Evolutionary conservation across 352 stramenopile species (phyloP).

Genomic region (Globisporangium takayamanum): DNA sequence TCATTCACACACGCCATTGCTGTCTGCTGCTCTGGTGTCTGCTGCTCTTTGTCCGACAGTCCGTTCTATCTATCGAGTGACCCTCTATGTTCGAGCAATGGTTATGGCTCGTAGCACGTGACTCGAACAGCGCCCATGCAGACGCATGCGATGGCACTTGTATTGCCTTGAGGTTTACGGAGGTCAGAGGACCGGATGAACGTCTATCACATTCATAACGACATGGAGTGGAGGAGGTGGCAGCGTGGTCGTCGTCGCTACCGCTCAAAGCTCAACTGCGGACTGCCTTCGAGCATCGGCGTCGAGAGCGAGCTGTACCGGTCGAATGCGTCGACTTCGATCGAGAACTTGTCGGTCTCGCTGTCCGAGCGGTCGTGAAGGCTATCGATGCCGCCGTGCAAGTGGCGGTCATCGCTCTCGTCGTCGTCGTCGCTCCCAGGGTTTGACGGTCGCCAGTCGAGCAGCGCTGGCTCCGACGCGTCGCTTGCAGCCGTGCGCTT

Average conservation of each 20-base stretch:
- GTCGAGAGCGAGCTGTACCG: conserved; percentile 49
- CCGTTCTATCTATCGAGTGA: no score
- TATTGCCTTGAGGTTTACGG: no score
- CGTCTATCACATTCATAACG: background rate
- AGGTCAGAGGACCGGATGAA: background rate
- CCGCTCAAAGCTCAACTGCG: conserved; percentile 12
- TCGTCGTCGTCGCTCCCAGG: conserved; percentile 6
- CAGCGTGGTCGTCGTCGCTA: no score
- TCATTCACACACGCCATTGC: no score
- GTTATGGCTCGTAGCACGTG: no score
- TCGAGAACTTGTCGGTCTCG: conserved; percentile 20
- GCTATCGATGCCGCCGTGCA: no score
- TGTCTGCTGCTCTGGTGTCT: no score
- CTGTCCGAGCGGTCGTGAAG: conserved; percentile 9
- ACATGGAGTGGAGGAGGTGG: background rate
- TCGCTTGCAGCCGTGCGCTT: conserved; percentile 11
- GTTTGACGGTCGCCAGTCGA: conserved; percentile 14
- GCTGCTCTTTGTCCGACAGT: no score
- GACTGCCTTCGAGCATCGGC: conserved; percentile 23
- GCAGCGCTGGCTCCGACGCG: conserved; percentile 12
- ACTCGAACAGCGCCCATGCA: no score
- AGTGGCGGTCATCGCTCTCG: background rate
- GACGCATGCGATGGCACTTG: no score
- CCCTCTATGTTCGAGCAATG: no score
- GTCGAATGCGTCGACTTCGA: conserved; percentile 46